Evolutionary conservation across 495 filamentous ascomycete genomes (phyloP), one percentile per base, ranked within the genome.

Genomic region (Hyaloscypha finlandica): DNA sequence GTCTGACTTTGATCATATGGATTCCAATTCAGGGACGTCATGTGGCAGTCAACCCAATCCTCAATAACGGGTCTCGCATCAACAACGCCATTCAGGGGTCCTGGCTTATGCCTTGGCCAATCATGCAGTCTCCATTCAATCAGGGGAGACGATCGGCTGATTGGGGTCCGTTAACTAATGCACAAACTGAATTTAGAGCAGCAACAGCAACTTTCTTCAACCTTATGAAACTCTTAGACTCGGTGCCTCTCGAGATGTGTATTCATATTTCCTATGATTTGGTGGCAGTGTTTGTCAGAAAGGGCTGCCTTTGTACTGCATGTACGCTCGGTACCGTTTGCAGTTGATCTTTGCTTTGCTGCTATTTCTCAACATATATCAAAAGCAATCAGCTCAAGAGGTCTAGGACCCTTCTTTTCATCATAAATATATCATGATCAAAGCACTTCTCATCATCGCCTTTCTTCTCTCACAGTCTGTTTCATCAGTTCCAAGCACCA

Each of bases 1-100:
- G 35, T 37, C 25, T 25, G 25, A 2, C 25, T 25, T 25, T 25
- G 25, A 25, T 25, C 25, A 25, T 25, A 25, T 25, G 25, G 25
- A 25, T 25, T 2, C 25, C 25, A 25, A 25, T 25, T 25, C 25
- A 25, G 25, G 25, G 25, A 25, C 25, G 2, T 25, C 25, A 37
- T 3, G 12, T 3, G 12, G 20, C 20, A 29, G 53, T 31, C 20
- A 56, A 56, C 29, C 53, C 53, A 29, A 56, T 4, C 53, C 29
- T 56, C 29, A 11, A 25, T 29, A 61, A 31, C 16, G 56, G 64
- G 4, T 6, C 20, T 14, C 8, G 16, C 55, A 66, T 61, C 4
- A 55, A 19, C 4, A 8, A 19, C 61, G 56, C 64, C 56, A 61
- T 37, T 52, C 42, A 53, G 42, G 59, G 42, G 16, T 63, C 31